Evolutionary conservation across 345 rosid species (phyloP), one percentile per base, ranked within the genome.

Genomic region (Dipteronia sinensis): DNA sequence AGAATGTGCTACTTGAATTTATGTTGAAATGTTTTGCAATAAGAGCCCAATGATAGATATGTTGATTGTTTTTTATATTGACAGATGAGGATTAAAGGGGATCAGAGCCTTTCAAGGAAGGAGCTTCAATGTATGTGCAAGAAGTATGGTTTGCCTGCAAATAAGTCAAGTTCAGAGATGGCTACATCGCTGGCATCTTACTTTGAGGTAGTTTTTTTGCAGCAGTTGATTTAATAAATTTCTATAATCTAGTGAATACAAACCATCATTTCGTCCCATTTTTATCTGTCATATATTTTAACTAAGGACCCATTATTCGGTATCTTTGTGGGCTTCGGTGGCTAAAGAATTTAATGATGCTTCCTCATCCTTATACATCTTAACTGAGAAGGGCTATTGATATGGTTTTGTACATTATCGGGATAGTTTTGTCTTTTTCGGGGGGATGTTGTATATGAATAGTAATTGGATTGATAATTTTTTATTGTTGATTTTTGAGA

Each of bases 101-200:
- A 75, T 69, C 81, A 77, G 69, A 77, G 80, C 15, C 90, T 84
- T 77, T 82, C 98, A 12, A 81, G 96, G 85, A 92, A 86, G 87
- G 93, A 91, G 82, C 97, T 93, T 76, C 93, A 90, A 69, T 86
- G 84, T 83, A 73, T 90, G 77, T 91, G 98, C 85, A 91, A 89
- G 86, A 85, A 79, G 68, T 87, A 81, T 82, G 87, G 89, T 64
- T 83, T 93, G 80, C 98, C 97, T 31, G 91, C 97, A 19, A 87
- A 89, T 81, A 89, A 84, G 82, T 89, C 97, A 10, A 92, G 84
- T 61, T 82, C 79, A 1, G 90, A 90, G 66, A 86, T 93, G 93
- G 93, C 89, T 65, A 84, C 83, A 78, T 86, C 86, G 29, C 77
- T 93, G 65, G 82, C 84, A 76, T 86, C 86, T 79, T 84, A 49